A percentile compares a stretch with the other conserved stretches of the same genome.
These are phyloP conservation scores for Leishmania mexicana DNA, from an alignment of 208 protist genomes.

Conservation along the genomic window DNA sequence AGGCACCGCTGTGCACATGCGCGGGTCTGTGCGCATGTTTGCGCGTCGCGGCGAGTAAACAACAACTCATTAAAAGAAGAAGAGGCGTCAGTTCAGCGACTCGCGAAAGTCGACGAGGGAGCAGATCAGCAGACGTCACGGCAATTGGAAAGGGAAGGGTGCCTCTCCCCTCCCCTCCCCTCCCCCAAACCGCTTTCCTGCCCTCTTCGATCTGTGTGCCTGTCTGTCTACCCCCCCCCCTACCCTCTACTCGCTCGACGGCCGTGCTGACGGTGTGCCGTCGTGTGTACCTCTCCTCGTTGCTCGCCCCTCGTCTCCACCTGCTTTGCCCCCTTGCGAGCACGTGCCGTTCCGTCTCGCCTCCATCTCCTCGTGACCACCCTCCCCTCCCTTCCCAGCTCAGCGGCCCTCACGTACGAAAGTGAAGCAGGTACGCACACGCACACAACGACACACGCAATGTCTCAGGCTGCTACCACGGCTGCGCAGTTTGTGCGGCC, in stretches of 20 bases:
- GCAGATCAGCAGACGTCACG: too few relatives aligned
- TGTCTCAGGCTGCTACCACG: slow-evolving; percentile 1
- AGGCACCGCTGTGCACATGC: background rate
- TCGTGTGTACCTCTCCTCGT: background rate
- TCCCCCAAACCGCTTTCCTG: background rate
- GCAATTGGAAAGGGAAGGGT: background rate
- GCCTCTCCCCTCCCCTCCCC: background rate
- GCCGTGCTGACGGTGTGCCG: too few relatives aligned
- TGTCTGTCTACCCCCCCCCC: background rate
- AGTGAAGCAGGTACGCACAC: background rate
- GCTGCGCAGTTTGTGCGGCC: slow-evolving; percentile 47
- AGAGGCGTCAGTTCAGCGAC: too few relatives aligned
- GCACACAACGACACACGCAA: background rate
- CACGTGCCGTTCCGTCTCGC: too few relatives aligned
- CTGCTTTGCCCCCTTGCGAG: too few relatives aligned
- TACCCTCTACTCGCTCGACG: background rate
- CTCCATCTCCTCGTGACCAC: too few relatives aligned
- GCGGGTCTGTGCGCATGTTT: background rate
- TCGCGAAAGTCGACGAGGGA: too few relatives aligned
- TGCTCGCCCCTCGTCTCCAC: background rate
- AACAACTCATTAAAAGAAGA: background rate
- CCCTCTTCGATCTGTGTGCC: background rate
- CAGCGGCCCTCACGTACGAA: background rate
- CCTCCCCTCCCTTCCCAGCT: too few relatives aligned
- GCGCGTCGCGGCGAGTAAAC: background rate